Conservation (phyloP, 768 basidiomycete genomes). For the Russula sp. region DNA sequence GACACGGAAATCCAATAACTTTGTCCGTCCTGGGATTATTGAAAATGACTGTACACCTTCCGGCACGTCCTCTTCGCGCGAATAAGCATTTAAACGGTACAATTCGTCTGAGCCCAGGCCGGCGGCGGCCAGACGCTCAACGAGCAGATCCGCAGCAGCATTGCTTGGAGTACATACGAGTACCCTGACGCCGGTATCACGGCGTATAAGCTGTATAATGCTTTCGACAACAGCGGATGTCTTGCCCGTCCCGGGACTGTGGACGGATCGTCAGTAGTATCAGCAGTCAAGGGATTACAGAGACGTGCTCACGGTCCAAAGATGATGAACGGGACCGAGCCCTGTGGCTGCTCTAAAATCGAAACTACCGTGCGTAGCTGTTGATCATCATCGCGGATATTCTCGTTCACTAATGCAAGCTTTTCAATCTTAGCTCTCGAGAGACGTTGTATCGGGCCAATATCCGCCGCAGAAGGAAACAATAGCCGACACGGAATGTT, state of each 20-base stretch:
- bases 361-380: slow-evolving; percentile 51
- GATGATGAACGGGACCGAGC: slow-evolving; percentile 54
- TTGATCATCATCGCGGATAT: slow-evolving; percentile 46
- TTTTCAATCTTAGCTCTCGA: slow-evolving; percentile 15
- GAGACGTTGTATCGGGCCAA: slow-evolving; percentile 29
- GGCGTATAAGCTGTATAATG: slow-evolving; percentile 38
- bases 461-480: slow-evolving; percentile 45
- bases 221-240: slow-evolving; percentile 41
- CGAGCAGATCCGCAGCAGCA: slow-evolving; percentile 39
- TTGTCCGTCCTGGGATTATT: slow-evolving; percentile 37
- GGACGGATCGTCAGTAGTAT: background rate
- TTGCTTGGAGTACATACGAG: slow-evolving; percentile 42
- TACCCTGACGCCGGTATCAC: slow-evolving; percentile 31
- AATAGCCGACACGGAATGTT: slow-evolving; percentile 45
- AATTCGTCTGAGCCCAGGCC: slow-evolving; percentile 37
- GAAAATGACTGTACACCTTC: slow-evolving; percentile 41
- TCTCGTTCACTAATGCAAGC: slow-evolving; percentile 41
- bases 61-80: slow-evolving; percentile 42
- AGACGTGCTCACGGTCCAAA: slow-evolving; percentile 55
- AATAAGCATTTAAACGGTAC: slow-evolving; percentile 54
- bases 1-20: slow-evolving; percentile 46
- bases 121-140: slow-evolving; percentile 32
- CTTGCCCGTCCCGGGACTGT: slow-evolving; percentile 44
- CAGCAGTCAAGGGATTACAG: background rate
- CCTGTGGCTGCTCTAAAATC: slow-evolving; percentile 44